Conservation (phyloP, 2,329 filamentous ascomycete species). For the Aspergillus transmontanensis region DNA sequence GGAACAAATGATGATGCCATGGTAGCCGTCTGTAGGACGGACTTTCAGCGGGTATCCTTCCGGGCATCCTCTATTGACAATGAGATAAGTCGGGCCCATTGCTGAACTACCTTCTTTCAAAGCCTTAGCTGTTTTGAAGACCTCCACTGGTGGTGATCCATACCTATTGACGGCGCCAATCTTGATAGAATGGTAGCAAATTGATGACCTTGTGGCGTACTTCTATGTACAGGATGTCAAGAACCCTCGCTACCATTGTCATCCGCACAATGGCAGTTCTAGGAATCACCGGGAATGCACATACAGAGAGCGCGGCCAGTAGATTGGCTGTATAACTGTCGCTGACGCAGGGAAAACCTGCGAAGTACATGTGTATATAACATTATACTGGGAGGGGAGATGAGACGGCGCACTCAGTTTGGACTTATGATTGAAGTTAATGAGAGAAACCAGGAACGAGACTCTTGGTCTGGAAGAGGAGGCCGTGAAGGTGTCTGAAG, state of each 20-base stretch:
- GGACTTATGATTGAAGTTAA: slow-evolving; percentile 31
- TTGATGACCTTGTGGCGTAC: slow-evolving; percentile 33
- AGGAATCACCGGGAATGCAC: slow-evolving; percentile 28
- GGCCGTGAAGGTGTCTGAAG: slow-evolving; percentile 39
- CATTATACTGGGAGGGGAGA: slow-evolving; percentile 67
- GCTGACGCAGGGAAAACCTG: slow-evolving; percentile 37
- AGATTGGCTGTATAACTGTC: slow-evolving; percentile 59
- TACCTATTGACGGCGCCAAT: slow-evolving; percentile 21
- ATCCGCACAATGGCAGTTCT: slow-evolving; percentile 34
- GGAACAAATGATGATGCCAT: no score
- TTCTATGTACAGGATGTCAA: slow-evolving; percentile 47
- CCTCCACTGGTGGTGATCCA: slow-evolving; percentile 23
- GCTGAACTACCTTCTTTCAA: slow-evolving; percentile 61
- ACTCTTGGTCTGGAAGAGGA: slow-evolving; percentile 36
- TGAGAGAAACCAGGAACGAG: slow-evolving; percentile 28
- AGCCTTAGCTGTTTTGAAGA: slow-evolving; percentile 50
- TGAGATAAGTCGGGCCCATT: slow-evolving; percentile 59
- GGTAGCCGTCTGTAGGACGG: no score
- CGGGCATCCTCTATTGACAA: no score
- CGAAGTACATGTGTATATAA: slow-evolving; percentile 43
- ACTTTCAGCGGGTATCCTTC: no score
- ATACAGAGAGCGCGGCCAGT: slow-evolving; percentile 60
- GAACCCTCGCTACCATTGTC: slow-evolving; percentile 52
- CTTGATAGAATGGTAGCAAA: slow-evolving; percentile 36
- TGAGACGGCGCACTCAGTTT: slow-evolving; percentile 55